Evolutionary conservation across 345 rosid genomes (phyloP).

Genomic region (rapeseed (Brassica napus)): DNA sequence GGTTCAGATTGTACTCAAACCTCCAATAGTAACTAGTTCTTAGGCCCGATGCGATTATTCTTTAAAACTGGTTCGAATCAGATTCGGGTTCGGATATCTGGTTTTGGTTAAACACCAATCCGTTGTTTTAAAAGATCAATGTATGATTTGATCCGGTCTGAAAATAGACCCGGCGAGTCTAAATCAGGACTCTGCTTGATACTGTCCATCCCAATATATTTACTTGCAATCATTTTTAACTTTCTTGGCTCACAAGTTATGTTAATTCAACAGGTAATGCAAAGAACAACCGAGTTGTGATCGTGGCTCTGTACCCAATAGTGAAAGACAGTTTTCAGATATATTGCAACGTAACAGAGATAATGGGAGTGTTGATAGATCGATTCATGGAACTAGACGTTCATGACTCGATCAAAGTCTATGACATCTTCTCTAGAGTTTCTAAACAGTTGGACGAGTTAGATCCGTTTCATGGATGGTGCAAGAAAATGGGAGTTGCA

Average conservation of each 20-base stretch:
- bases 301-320: not conserved
- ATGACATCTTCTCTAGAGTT: not conserved
- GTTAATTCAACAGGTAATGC: not conserved
- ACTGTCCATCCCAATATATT: not conserved
- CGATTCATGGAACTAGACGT: not conserved
- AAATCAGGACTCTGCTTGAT: too few species aligned
- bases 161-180: too few species aligned
- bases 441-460: not conserved
- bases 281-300: not conserved
- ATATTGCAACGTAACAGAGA: not conserved
- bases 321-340: not conserved
- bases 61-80: too few species aligned
- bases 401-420: not conserved
- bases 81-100: too few species aligned
- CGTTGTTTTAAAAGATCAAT: too few species aligned
- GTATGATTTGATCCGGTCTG: too few species aligned
- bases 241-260: not conserved
- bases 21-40: too few species aligned
- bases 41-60: too few species aligned
- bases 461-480: not conserved
- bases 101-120: too few species aligned
- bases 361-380: not conserved
- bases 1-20: too few species aligned
- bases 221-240: not conserved
- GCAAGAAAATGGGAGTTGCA: not conserved